Percentiles rank a stretch among this genome's conserved stretches.
These are phyloP conservation scores for Achlya hypogyna DNA, from an alignment of 352 stramenopile genomes.

Conservation along the genomic window DNA sequence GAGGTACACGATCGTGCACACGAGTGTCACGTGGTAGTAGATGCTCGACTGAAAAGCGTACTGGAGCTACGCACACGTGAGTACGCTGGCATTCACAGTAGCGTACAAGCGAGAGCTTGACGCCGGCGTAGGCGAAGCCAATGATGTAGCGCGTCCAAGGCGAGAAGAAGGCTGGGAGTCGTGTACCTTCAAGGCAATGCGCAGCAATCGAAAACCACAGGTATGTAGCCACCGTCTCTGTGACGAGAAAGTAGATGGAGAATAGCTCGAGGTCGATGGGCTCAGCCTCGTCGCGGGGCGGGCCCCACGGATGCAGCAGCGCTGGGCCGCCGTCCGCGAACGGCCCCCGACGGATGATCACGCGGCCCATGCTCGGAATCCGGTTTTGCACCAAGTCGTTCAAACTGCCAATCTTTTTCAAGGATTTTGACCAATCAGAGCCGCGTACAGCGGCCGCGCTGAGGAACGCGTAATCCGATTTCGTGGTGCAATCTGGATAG, in stretches of 20 bases:
- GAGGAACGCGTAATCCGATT: slow-evolving; percentile 3
- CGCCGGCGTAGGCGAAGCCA: slow-evolving; percentile 53
- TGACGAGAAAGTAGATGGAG: slow-evolving; percentile 66
- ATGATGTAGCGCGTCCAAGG: slow-evolving; percentile 55
- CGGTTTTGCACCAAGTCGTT: too few relatives aligned
- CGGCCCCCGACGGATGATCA: neutral
- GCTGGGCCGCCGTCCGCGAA: neutral
- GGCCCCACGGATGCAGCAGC: neutral
- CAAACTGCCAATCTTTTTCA: too few relatives aligned
- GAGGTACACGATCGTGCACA: neutral
- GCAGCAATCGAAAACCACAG: slow-evolving; percentile 72
- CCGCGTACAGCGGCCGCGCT: too few relatives aligned
- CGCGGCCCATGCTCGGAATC: neutral
- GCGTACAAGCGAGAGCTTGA: slow-evolving; percentile 67
- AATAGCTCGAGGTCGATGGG: slow-evolving; percentile 59
- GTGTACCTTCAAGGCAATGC: slow-evolving; percentile 62
- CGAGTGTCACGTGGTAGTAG: slow-evolving; percentile 9
- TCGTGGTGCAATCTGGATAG: too few relatives aligned
- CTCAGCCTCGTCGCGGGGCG: neutral
- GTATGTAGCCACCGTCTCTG: slow-evolving; percentile 65
- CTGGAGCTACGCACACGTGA: slow-evolving; percentile 1
- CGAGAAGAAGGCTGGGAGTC: slow-evolving; percentile 50
- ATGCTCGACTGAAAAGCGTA: slow-evolving; percentile 8
- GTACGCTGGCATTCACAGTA: neutral
- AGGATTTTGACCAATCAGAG: too few relatives aligned